These are phyloP conservation scores for Tetrapisispora taiwanensis DNA, from an alignment of 805 yeast species.

Conservation along the genomic window DNA sequence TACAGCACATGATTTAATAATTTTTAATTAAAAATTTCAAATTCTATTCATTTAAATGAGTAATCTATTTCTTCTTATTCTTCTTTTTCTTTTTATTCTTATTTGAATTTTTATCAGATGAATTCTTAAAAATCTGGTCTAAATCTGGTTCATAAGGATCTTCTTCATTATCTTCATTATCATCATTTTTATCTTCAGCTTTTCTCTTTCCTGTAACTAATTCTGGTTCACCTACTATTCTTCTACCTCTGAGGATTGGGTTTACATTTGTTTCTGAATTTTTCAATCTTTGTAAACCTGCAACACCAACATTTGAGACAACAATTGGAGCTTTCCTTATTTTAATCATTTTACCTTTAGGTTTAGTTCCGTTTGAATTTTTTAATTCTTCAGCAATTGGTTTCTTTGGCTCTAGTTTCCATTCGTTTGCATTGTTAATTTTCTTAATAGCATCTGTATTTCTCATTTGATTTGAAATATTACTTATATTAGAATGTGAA, in stretches of 20 bases:
- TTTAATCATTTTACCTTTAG: neutral
- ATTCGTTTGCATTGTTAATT: slow-evolving; percentile 1
- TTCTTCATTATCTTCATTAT: neutral
- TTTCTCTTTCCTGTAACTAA: neutral
- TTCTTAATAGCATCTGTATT: neutral
- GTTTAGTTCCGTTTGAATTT: too few relatives aligned
- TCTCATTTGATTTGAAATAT: neutral
- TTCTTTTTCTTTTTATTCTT: slow-evolving; percentile 1
- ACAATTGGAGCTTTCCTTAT: neutral
- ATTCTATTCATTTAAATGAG: too few relatives aligned
- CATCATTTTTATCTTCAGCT: neutral
- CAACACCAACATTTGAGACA: slow-evolving; percentile 1
- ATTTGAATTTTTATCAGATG: neutral
- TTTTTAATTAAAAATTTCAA: neutral
- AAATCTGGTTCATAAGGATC: slow-evolving; percentile 3
- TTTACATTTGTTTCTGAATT: neutral
- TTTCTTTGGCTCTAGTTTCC: neutral
- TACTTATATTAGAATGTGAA: neutral
- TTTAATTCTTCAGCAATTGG: too few relatives aligned
- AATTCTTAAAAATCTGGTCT: slow-evolving; percentile 1
- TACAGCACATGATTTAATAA: neutral
- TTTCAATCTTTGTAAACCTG: neutral
- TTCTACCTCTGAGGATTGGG: slow-evolving; percentile 3
- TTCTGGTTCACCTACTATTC: slow-evolving; percentile 3
- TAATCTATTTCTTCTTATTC: neutral